These are phyloP conservation scores for Pseudopithomyces chartarum DNA, from an alignment of 2,329 filamentous ascomycete species.

Conservation along the genomic window DNA sequence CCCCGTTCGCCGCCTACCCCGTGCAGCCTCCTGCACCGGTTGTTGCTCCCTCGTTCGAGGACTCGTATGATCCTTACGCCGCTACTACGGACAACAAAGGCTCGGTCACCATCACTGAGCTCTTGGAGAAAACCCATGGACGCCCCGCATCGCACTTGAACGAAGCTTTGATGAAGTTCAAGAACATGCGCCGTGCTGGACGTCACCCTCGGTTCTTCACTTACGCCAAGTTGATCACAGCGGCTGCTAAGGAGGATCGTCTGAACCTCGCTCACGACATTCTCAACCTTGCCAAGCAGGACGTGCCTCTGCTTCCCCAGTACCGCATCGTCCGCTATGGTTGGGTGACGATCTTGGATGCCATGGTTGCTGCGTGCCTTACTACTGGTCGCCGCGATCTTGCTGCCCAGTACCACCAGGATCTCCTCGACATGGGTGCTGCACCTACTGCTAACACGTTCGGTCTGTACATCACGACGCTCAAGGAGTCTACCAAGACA, in stretches of 20 bases:
- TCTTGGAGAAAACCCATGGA: conserved; percentile 80
- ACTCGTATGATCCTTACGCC: conserved; percentile 88
- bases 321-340: conserved; percentile 90
- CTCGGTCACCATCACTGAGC: conserved; percentile 86
- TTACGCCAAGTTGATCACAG: conserved; percentile 92
- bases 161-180: conserved; percentile 81
- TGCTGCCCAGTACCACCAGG: conserved; percentile 87
- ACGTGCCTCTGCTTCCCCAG: conserved; percentile 83
- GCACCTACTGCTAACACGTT: conserved; percentile 97
- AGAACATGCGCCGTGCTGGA: conserved; percentile 90
- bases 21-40: conserved; percentile 55
- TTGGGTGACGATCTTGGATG: conserved; percentile 94
- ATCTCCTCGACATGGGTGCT: conserved; percentile 86
- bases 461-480: conserved; percentile 97
- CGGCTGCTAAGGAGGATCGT: conserved; percentile 83
- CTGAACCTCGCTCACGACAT: conserved; percentile 84
- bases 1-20: conserved; percentile 56
- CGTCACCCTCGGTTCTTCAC: conserved; percentile 95
- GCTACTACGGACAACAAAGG: conserved; percentile 91
- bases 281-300: conserved; percentile 83
- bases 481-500: conserved; percentile 96
- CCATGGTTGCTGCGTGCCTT: conserved; percentile 93
- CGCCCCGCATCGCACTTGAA: conserved; percentile 74
- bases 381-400: conserved; percentile 78
- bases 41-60: conserved; percentile 69